phyloP scores from a whole-genome alignment of 805 yeast genomes.

The Myxozyma monticola region DNA sequence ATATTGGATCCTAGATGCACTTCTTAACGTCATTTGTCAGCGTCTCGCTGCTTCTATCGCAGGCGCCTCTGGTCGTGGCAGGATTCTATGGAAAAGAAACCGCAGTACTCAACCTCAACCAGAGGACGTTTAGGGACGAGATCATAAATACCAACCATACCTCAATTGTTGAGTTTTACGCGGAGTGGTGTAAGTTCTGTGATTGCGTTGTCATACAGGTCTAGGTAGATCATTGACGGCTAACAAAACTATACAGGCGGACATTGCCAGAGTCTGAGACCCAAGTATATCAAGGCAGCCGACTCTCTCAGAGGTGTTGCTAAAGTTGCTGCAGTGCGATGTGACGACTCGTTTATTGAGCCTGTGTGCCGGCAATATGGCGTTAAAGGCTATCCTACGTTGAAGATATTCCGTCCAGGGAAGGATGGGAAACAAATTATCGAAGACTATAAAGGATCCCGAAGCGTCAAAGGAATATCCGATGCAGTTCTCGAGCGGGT shows the following conservation, averaged over 20 bases:
- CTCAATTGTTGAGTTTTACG: conserved; percentile 84
- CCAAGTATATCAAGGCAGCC: conserved; percentile 65
- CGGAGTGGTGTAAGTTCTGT: conserved; percentile 66
- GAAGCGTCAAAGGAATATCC: conserved; percentile 56
- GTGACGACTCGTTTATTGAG: conserved; percentile 70
- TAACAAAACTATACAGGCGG: conserved; percentile 52
- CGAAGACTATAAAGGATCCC: conserved; percentile 36
- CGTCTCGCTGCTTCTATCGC: background rate
- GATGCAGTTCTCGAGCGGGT: conserved; percentile 47
- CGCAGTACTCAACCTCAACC: conserved; percentile 57
- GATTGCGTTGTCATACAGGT: background rate
- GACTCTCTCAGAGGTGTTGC: conserved; percentile 50
- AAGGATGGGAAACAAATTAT: conserved; percentile 34
- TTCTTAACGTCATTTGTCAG: background rate
- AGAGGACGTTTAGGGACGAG: conserved; percentile 61
- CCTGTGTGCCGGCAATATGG: conserved; percentile 64
- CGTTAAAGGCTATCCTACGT: conserved; percentile 80
- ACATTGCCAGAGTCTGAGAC: conserved; percentile 73
- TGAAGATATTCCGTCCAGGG: conserved; percentile 79
- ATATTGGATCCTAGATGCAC: background rate
- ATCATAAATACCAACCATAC: conserved; percentile 73
- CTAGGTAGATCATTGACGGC: background rate
- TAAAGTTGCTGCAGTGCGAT: conserved; percentile 76
- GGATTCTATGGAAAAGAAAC: conserved; percentile 44
- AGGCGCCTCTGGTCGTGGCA: background rate